Evolutionary conservation across 331 rosid species (phyloP), one percentile per base, ranked within the genome.

Genomic region (Saraca asoca): DNA sequence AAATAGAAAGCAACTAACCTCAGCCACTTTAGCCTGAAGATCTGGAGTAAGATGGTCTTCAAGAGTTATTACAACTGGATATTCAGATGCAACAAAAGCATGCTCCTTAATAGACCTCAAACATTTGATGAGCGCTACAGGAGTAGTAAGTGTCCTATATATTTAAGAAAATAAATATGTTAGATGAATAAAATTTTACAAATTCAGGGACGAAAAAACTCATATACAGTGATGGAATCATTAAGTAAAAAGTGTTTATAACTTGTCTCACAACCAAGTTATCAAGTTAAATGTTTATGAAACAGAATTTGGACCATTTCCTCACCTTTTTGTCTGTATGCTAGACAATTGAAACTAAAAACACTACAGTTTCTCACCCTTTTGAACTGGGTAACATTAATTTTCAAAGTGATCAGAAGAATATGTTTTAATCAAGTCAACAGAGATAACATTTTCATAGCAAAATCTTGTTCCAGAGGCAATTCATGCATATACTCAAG

Each of bases 1-100:
- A 41, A 57, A 74, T 43, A 29, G 13, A 62, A 34, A 77, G 56
- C 34, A 64, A 68, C 85, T 49, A 49, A 90, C 97, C 90, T 75
- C 70, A 7, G 99, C 99, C 34, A 88, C 95, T 94, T 88, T 94
- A 59, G 95, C 95, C 75, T 94, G 99, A 81, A 94, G 99, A 67
- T 86, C 82, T 11, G 95, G 95, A 56, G 99, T 87, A 48, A 94
- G 91, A 54, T 94, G 99, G 68, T 94, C 99, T 72, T 94, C 99
- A 44, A 94, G 82, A 77, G 99, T 94, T 69, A 94, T 88, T 43
- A 90, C 95, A 78, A 90, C 95, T 10, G 99, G 97, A 81, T 88
- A 94, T n/a, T 94, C 95, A 37, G 99, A 90, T 39, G 79, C 88
- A 6, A 58, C 76, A 75, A 94, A 94, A 42, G 97, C 97, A 71